These are phyloP conservation scores for Camellia sinensis DNA, from an alignment of 148 eudicot species.

Conservation along the genomic window DNA sequence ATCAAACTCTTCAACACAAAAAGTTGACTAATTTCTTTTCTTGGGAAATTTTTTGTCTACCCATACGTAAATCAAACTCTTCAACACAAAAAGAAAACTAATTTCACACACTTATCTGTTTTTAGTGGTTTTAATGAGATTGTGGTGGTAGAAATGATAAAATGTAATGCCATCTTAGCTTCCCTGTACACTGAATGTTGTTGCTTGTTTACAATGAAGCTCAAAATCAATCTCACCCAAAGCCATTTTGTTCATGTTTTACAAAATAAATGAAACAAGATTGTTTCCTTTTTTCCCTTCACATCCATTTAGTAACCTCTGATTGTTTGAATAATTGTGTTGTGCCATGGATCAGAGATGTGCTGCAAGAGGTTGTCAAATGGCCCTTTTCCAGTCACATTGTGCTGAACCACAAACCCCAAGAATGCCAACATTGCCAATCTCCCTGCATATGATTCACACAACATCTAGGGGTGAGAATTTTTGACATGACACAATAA, in stretches of 20 bases:
- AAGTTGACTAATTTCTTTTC: neutral
- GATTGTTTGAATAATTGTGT: constrained; percentile 90
- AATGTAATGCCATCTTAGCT: neutral
- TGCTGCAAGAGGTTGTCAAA: constrained; percentile 94
- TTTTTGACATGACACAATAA: too few species aligned
- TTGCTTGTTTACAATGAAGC: constrained; percentile 4
- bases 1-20: neutral
- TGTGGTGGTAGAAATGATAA: too few species aligned
- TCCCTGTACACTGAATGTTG: neutral
- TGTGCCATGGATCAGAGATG: constrained; percentile 98
- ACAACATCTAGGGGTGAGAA: too few species aligned
- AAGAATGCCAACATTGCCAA: constrained; percentile 99
- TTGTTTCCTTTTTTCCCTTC: neutral
- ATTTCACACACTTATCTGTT: neutral
- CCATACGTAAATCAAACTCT: neutral
- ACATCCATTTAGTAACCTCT: constrained; percentile 9
- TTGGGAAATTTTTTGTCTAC: neutral
- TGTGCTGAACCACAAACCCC: constrained; percentile 90
- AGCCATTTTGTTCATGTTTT: neutral
- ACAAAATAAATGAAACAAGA: neutral
- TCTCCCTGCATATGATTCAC: constrained; percentile 53
- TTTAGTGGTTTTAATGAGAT: too few species aligned
- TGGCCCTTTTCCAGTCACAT: constrained; percentile 86
- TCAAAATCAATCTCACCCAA: neutral
- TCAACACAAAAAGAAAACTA: neutral